Evolutionary conservation across 306 rosid genomes (phyloP), one percentile per base, ranked within the genome.

Genomic region (Potentilla sterilis): DNA sequence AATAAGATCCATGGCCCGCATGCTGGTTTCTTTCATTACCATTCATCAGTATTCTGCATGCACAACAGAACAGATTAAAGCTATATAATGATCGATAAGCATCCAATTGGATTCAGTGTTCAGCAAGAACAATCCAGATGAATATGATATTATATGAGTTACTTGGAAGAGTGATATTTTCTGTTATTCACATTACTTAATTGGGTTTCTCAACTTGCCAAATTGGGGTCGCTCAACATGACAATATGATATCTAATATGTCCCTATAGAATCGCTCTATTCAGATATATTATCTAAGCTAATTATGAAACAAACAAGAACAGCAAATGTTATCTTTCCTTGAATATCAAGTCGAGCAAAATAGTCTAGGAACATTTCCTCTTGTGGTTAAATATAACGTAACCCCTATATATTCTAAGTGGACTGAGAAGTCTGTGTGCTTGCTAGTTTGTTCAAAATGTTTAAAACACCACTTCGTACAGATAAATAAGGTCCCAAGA

Each of bases 11-110:
- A 28, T 28, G 40, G 40, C 40, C 40, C 4, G 40, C 28, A 28
- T n/a, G 40, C 40, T 37, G 40, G 40, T 37, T 37, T 37, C 40
- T 37, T 37, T 37, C 40, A 37, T 37, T 37, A 37, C 40, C 40
- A 37, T 37, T 37, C 40, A 5, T 37, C 40, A 37, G 5, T 37
- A 3, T 37, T 37, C 68, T 66, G 85, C 89, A 78, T 86, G 74
- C 86, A 86, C 69, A 80, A 83, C 73, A 73, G 42, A 58, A 58
- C 77, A 86, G 71, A 79, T 75, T 64, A 82, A 24, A 64, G 48
- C 15, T 62, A 66, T 47, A 79, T 8, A 3, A 57, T n/a, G 10
- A 67, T 80, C 14, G 57, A 57, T 19, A 46, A 68, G 66, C 41
- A 54, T 67, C 61, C 69, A 62, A 73, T 70, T 65, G 28, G 61